Conservation (phyloP, 2,329 filamentous ascomycete species). For the Chrysoporthe deuterocubensis region DNA sequence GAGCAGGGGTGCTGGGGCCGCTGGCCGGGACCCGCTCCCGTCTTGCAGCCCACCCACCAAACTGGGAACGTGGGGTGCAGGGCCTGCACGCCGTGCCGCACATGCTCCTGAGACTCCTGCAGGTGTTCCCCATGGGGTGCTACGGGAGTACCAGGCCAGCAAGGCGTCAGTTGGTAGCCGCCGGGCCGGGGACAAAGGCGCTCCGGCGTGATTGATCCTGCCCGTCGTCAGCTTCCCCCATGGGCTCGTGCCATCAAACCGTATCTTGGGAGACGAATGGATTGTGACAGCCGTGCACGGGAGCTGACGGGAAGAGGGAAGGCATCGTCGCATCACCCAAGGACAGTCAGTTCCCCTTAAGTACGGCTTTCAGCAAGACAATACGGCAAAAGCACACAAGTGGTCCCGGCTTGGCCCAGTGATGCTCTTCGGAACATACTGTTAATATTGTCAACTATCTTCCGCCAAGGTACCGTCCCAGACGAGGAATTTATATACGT, state of each 20-base stretch:
- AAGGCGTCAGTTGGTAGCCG: background rate
- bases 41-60: background rate
- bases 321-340: no score
- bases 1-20: background rate
- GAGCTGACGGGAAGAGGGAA: no score
- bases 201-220: background rate
- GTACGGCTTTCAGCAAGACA: no score
- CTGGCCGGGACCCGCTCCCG: no score
- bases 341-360: no score
- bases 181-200: background rate
- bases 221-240: background rate
- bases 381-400: background rate
- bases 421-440: background rate
- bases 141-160: background rate
- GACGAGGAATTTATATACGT: background rate
- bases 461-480: background rate
- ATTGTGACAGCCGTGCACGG: no score
- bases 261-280: no score
- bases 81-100: background rate
- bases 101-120: background rate
- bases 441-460: background rate
- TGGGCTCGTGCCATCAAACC: no score
- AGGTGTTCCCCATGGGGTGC: background rate
- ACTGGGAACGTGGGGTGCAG: constrained; percentile 1
- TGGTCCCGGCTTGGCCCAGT: background rate